phyloP scores from a whole-genome alignment of 441 rosid species.

The Corymbia citriodora region DNA sequence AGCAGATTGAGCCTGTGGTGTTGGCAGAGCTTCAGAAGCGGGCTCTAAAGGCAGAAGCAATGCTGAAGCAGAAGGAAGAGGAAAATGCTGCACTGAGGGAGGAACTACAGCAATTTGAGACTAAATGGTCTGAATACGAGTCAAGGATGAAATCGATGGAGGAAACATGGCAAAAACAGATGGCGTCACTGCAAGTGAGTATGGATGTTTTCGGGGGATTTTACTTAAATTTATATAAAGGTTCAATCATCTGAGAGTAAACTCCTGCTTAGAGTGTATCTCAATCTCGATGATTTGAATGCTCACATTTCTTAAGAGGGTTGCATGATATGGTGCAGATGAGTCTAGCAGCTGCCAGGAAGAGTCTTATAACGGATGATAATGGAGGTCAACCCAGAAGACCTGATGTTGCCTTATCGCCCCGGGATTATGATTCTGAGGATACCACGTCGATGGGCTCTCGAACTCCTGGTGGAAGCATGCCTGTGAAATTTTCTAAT shows the following conservation, averaged over 20 bases:
- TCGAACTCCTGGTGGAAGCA: conserved; percentile 57
- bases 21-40: conserved; percentile 72
- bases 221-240: neutral
- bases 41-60: conserved; percentile 60
- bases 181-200: conserved; percentile 79
- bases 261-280: neutral
- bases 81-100: conserved; percentile 73
- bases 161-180: conserved; percentile 89
- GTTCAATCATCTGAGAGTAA: neutral
- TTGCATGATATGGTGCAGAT: conserved; percentile 32
- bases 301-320: neutral
- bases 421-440: conserved; percentile 62
- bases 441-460: conserved; percentile 54
- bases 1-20: conserved; percentile 45
- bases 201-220: neutral
- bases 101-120: conserved; percentile 63
- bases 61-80: conserved; percentile 66
- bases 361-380: conserved; percentile 57
- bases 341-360: conserved; percentile 82
- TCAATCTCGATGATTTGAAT: neutral
- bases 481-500: conserved; percentile 39
- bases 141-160: conserved; percentile 90
- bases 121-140: conserved; percentile 79
- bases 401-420: conserved; percentile 45
- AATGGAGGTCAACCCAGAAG: conserved; percentile 41